Conservation (phyloP, 2,329 filamentous ascomycete species). For the Paecilomyces sp. region DNA sequence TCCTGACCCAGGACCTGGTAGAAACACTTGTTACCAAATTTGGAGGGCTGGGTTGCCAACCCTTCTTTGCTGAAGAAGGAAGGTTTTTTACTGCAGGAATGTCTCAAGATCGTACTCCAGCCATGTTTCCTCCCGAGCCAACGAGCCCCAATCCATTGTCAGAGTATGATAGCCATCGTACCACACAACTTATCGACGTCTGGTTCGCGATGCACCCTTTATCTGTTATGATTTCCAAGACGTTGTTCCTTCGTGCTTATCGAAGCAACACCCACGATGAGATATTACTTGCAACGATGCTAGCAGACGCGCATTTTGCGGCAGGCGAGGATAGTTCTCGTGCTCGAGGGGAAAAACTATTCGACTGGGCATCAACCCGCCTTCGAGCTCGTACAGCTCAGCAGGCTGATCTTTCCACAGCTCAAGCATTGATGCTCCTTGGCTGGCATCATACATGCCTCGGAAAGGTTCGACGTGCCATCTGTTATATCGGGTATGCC, state of each 20-base stretch:
- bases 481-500: slow-evolving; percentile 30
- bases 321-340: slow-evolving; percentile 20
- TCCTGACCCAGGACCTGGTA: slow-evolving; percentile 9
- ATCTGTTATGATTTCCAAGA: slow-evolving; percentile 36
- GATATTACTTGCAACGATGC: slow-evolving; percentile 32
- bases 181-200: slow-evolving; percentile 29
- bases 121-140: slow-evolving; percentile 6
- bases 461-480: slow-evolving; percentile 24
- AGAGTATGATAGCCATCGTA: slow-evolving; percentile 11
- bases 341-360: slow-evolving; percentile 22
- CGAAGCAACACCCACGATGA: slow-evolving; percentile 34
- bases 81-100: slow-evolving; percentile 7
- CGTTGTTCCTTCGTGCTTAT: slow-evolving; percentile 31
- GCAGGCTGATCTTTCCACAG: slow-evolving; percentile 12
- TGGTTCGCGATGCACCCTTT: slow-evolving; percentile 37
- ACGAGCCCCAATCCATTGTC: slow-evolving; percentile 6
- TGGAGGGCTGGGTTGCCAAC: slow-evolving; percentile 7
- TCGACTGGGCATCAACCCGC: slow-evolving; percentile 28
- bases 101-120: slow-evolving; percentile 4
- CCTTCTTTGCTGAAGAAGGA: slow-evolving; percentile 2
- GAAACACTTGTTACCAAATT: slow-evolving; percentile 8
- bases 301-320: slow-evolving; percentile 33
- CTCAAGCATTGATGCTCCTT: slow-evolving; percentile 28
- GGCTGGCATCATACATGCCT: slow-evolving; percentile 32
- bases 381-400: slow-evolving; percentile 18